Evolutionary conservation across 495 filamentous ascomycete species (phyloP).

Genomic region (Annulohypoxylon bovei): DNA sequence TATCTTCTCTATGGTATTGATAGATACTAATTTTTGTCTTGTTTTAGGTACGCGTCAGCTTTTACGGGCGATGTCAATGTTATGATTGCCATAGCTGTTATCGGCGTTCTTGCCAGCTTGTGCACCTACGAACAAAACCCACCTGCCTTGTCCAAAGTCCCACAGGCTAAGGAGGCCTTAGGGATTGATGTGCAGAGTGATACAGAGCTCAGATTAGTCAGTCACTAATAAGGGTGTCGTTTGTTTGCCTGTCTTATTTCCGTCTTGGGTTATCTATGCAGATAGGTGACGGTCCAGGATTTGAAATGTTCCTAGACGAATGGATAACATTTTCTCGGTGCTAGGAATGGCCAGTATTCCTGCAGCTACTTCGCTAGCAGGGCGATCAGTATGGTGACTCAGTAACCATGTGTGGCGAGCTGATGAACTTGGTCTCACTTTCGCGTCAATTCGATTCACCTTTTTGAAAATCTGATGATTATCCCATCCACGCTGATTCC

Average conservation of each 20-base stretch:
- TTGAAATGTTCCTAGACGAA: neutral
- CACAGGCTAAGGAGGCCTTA: constrained; percentile 42
- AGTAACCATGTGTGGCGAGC: neutral
- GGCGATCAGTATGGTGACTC: neutral
- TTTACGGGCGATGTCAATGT: constrained; percentile 47
- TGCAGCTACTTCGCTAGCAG: neutral
- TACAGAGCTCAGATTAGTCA: constrained; percentile 33
- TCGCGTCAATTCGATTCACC: neutral
- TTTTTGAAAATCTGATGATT: neutral
- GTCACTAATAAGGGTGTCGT: neutral
- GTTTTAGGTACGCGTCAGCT: constrained; percentile 41
- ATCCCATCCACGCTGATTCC: neutral
- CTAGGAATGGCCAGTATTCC: neutral
- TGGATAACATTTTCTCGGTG: too few relatives aligned
- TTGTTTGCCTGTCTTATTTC: neutral
- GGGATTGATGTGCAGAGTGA: constrained; percentile 43
- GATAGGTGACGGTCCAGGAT: neutral
- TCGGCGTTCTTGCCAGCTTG: constrained; percentile 44
- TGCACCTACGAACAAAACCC: constrained; percentile 40
- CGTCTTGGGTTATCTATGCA: neutral
- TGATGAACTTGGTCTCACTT: neutral
- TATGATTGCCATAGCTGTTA: constrained; percentile 43
- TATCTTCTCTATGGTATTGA: neutral
- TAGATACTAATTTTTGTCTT: neutral
- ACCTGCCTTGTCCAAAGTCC: constrained; percentile 36